These are phyloP conservation scores for Apodospora peruviana DNA, from an alignment of 495 filamentous ascomycete species.

Conservation along the genomic window DNA sequence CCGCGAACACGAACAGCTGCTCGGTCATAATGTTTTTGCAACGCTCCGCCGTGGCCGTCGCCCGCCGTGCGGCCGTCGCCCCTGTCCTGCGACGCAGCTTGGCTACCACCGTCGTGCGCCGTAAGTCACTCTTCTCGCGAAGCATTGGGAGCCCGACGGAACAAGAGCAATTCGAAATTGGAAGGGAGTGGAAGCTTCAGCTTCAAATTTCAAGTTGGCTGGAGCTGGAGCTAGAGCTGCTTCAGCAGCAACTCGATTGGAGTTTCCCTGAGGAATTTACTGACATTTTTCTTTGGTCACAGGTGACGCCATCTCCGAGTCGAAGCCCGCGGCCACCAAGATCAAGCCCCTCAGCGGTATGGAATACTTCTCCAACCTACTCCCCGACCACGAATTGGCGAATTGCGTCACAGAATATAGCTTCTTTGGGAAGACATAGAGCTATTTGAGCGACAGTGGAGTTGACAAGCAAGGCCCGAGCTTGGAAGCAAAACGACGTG, in stretches of 20 bases:
- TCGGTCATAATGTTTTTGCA: constrained; percentile 70
- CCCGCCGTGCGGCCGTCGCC: constrained; percentile 61
- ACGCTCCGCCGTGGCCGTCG: constrained; percentile 68
- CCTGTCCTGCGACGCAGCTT: constrained; percentile 56
- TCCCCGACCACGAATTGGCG: no score
- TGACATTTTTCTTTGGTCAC: not conserved
- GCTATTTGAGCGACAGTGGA: no score
- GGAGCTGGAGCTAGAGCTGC: not conserved
- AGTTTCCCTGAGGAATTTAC: no score
- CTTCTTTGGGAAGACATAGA: no score
- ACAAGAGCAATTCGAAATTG: no score
- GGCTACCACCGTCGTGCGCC: constrained; percentile 51
- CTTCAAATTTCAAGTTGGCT: no score
- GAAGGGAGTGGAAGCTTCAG: no score
- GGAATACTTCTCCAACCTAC: constrained; percentile 7
- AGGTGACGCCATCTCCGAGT: constrained; percentile 16
- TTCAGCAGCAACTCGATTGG: no score
- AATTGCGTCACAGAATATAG: not conserved
- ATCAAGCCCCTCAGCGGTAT: constrained; percentile 30
- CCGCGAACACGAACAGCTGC: no score
- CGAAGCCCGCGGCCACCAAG: constrained; percentile 20
- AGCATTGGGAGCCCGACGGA: no score
- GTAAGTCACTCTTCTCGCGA: constrained; percentile 38
- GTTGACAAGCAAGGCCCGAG: no score
- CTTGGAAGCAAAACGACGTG: no score